Evolutionary conservation across 768 basidiomycete species (phyloP), one percentile per base, ranked within the genome.

Genomic region (Kwoniella shandongensis): DNA sequence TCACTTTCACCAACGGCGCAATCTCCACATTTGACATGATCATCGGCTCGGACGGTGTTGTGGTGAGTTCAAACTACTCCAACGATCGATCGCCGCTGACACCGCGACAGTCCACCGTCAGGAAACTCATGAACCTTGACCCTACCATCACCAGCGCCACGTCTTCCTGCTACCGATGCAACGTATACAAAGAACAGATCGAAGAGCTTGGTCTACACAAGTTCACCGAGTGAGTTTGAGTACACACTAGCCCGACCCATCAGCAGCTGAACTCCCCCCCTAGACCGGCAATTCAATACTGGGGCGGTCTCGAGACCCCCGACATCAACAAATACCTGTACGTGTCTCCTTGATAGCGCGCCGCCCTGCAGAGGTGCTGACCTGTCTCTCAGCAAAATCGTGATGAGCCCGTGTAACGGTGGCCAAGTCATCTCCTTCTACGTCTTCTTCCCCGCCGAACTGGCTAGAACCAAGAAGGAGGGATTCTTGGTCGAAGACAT

Each of bases 81-180:
- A 1, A 2, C 11, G n/a, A 38, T 10, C 11, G 30, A 36, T 55
- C 44, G 12, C 42, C 8, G 35, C 29, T 13, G 18, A 30, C n/a
- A 18, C 12, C 2, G 17, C 15, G 13, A 32, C 49, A 59, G 53
- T 63, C 59, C 13, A 40, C 51, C 8, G 59, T 59, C 22, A 30
- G 60, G 30, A 49, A 52, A 36, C 27, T 45, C 35, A 62, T 68
- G 22, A 41, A 49, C 22, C 46, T 60, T 27, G 57, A 54, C 13
- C 66, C 68, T 25, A 51, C 50, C n/a, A 57, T 65, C 41, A 59
- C 41, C n/a, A 55, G 60, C 32, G 68, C 68, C 22, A 26, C 60
- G 23, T 63, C 54, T 26, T 64, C 68, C 12, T 67, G 66, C 39
- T 67, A 67, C 46, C 59, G 68, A 32, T 67, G 65, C 58, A 70